A percentile compares a stretch with the other conserved stretches of the same genome.
phyloP scores from a whole-genome alignment of 306 rosid species.

The Casuarina cunninghamiana region DNA sequence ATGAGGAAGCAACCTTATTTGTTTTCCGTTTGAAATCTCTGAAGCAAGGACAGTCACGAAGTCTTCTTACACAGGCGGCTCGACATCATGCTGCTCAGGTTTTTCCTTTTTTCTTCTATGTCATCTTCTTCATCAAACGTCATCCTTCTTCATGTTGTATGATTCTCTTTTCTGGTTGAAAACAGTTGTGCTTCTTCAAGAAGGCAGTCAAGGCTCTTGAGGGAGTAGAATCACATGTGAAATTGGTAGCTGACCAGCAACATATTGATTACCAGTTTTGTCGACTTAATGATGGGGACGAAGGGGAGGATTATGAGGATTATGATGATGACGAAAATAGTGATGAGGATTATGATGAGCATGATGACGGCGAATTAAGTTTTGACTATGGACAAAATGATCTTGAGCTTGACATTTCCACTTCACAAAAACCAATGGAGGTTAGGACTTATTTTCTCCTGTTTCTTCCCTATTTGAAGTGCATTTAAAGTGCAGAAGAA shows the following conservation, averaged over 20 bases:
- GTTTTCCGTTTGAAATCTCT: slow-evolving; percentile 95
- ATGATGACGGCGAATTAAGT: slow-evolving; percentile 88
- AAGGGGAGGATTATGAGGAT: slow-evolving; percentile 48
- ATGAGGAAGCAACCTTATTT: slow-evolving; percentile 86
- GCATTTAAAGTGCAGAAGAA: slow-evolving; percentile 12
- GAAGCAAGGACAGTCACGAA: slow-evolving; percentile 94
- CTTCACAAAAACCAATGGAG: slow-evolving; percentile 65
- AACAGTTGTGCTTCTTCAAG: slow-evolving; percentile 87
- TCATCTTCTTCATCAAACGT: slow-evolving; percentile 7
- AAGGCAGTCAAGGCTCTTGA: slow-evolving; percentile 84
- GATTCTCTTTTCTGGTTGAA: slow-evolving; percentile 29
- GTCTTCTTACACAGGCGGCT: slow-evolving; percentile 98
- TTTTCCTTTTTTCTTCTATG: slow-evolving; percentile 20
- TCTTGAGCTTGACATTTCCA: slow-evolving; percentile 56
- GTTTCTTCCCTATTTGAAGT: slow-evolving; percentile 14
- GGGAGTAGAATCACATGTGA: slow-evolving; percentile 84
- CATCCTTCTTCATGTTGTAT: slow-evolving; percentile 27
- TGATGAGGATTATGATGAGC: slow-evolving; percentile 45
- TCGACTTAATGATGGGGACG: slow-evolving; percentile 79
- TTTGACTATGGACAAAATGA: slow-evolving; percentile 71
- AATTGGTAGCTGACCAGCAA: slow-evolving; percentile 75
- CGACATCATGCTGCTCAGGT: slow-evolving; percentile 99
- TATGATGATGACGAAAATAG: slow-evolving; percentile 40
- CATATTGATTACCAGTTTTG: slow-evolving; percentile 91
- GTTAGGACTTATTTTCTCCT: slow-evolving; percentile 32